These are phyloP conservation scores for Moesziomyces sp. DNA, from an alignment of 1,284 basidiomycete genomes.

Conservation along the genomic window DNA sequence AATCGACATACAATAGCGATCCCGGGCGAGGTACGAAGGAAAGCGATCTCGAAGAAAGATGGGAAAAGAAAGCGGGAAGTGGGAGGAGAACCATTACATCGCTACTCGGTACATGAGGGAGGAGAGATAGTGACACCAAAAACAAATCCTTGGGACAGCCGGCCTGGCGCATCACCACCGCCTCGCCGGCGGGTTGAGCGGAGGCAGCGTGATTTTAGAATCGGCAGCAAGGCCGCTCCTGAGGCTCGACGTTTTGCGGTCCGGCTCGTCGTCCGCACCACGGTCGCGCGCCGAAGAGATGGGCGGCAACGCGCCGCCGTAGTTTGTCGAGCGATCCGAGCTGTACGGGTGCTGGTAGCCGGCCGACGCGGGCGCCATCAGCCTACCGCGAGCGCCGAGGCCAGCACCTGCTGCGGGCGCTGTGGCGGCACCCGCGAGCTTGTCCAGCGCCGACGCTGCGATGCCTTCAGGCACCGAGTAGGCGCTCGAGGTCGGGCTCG, in stretches of 20 bases:
- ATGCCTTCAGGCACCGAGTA: slow-evolving; percentile 43
- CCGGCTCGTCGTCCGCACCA: slow-evolving; percentile 31
- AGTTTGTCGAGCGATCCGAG: slow-evolving; percentile 50
- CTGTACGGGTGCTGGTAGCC: slow-evolving; percentile 50
- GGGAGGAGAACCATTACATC: background rate
- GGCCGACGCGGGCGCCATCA: slow-evolving; percentile 17
- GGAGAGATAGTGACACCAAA: background rate
- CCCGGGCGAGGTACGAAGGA: too few relatives aligned
- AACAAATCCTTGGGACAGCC: background rate
- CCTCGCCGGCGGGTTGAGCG: slow-evolving; percentile 29
- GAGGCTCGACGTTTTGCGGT: slow-evolving; percentile 37
- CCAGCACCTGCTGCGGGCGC: slow-evolving; percentile 14
- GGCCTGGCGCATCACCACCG: slow-evolving; percentile 11
- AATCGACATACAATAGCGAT: too few relatives aligned
- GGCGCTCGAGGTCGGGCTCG: slow-evolving; percentile 43
- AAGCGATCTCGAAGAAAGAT: background rate
- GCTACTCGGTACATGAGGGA: background rate
- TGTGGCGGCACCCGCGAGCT: slow-evolving; percentile 25
- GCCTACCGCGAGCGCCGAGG: slow-evolving; percentile 30
- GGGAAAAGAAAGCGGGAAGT: background rate
- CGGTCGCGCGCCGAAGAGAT: slow-evolving; percentile 41
- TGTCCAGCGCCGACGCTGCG: slow-evolving; percentile 39
- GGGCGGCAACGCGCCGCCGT: slow-evolving; percentile 33
- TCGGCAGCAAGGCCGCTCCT: slow-evolving; percentile 26
- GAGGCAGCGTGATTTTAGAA: slow-evolving; percentile 39